Evolutionary conservation across 164 flowering plant species (phyloP).

Genomic region (Vitis rupestris): DNA sequence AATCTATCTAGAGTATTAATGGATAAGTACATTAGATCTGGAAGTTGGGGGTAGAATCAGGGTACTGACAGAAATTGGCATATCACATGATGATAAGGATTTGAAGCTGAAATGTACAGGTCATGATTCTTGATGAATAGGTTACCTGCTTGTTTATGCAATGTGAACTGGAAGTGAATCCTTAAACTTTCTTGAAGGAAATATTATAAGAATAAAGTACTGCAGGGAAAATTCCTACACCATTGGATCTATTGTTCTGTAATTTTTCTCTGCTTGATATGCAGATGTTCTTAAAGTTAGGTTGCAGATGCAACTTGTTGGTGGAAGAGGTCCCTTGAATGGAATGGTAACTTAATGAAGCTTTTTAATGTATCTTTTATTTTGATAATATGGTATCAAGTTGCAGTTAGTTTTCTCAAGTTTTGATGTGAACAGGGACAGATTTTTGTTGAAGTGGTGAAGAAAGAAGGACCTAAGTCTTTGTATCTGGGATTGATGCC

Average conservation of each 20-base stretch:
- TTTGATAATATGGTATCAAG: background rate
- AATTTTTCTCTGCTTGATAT: slow-evolving; percentile 18
- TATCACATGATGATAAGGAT: too few species aligned
- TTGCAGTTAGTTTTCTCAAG: slow-evolving; percentile 7
- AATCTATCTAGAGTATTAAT: too few species aligned
- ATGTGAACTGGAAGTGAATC: too few species aligned
- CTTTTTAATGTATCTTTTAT: slow-evolving; percentile 2
- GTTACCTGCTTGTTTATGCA: too few species aligned
- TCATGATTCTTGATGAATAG: too few species aligned
- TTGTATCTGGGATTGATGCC: slow-evolving; percentile 85
- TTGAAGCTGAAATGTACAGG: too few species aligned
- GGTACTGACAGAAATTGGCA: too few species aligned
- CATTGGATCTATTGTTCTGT: background rate
- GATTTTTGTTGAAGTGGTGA: slow-evolving; percentile 50
- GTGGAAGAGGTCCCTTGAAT: slow-evolving; percentile 80
- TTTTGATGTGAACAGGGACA: slow-evolving; percentile 51
- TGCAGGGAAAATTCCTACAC: too few species aligned
- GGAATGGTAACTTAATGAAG: slow-evolving; percentile 67
- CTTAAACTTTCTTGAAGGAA: too few species aligned
- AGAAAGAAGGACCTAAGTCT: slow-evolving; percentile 74
- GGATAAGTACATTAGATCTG: too few species aligned
- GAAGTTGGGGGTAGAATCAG: too few species aligned
- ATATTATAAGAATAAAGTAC: too few species aligned
- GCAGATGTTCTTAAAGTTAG: slow-evolving; percentile 98
- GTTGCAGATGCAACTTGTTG: slow-evolving; percentile 96